phyloP scores from a whole-genome alignment of 2,329 filamentous ascomycete species.

The Arthroderma uncinatum region DNA sequence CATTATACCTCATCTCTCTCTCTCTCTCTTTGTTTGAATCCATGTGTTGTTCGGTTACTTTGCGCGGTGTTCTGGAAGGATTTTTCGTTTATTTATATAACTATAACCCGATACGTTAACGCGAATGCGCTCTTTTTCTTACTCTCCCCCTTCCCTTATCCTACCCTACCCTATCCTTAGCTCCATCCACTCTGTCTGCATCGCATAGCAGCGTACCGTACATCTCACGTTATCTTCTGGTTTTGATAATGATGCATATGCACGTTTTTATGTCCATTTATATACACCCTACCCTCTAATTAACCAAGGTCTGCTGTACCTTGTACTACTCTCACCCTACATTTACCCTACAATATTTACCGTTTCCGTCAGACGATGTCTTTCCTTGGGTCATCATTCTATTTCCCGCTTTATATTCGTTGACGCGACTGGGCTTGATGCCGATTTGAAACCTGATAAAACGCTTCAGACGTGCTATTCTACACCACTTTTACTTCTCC shows the following conservation, averaged over 20 bases:
- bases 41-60: background rate
- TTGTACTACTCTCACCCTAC: background rate
- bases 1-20: background rate
- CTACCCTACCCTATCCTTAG: background rate
- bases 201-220: background rate
- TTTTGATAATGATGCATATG: slow-evolving; percentile 3
- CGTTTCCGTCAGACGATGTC: background rate
- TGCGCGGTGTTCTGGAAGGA: background rate
- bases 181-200: background rate
- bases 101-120: background rate
- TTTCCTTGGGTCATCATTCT: background rate
- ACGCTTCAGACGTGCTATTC: background rate
- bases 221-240: background rate
- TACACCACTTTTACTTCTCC: background rate
- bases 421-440: background rate
- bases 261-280: background rate
- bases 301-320: background rate
- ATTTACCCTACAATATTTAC: background rate
- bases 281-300: background rate
- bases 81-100: background rate
- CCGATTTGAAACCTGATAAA: background rate
- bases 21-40: background rate
- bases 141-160: background rate
- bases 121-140: background rate
- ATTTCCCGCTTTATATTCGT: background rate